Conservation (phyloP, 805 yeast species). For the Saccharomyces kudriavzevii region DNA sequence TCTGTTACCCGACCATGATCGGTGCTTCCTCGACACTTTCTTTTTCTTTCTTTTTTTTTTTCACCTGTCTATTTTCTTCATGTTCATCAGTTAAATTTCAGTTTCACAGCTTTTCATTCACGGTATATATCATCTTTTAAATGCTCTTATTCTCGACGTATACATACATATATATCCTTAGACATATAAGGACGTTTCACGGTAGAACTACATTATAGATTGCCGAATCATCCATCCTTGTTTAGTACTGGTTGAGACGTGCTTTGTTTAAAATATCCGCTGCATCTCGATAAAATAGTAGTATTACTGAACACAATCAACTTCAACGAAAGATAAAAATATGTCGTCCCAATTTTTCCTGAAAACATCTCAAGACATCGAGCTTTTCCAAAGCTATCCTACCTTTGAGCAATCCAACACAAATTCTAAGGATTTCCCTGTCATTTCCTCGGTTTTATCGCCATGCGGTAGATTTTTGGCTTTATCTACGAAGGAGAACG, state of each 20-base stretch:
- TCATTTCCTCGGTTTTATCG: conserved; percentile 25
- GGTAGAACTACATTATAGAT: background rate
- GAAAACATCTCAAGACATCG: conserved; percentile 30
- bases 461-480: conserved; percentile 32
- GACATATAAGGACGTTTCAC: background rate
- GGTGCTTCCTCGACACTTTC: background rate
- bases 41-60: background rate
- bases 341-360: conserved; percentile 32
- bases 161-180: background rate
- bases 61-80: background rate
- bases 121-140: background rate
- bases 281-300: background rate
- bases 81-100: background rate
- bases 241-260: background rate
- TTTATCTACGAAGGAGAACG: conserved; percentile 20
- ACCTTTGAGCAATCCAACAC: conserved; percentile 21
- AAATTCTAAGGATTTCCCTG: conserved; percentile 14
- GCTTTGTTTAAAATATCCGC: background rate
- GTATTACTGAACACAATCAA: background rate
- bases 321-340: conserved; percentile 18
- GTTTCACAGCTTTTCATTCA: background rate
- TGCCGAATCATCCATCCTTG: background rate
- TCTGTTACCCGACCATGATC: background rate
- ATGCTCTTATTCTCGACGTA: background rate
- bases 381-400: conserved; percentile 31